Percentiles rank a stretch among this genome's conserved stretches.
These are phyloP conservation scores for Leishmania mexicana DNA, from an alignment of 208 protist genomes.

Conservation along the genomic window DNA sequence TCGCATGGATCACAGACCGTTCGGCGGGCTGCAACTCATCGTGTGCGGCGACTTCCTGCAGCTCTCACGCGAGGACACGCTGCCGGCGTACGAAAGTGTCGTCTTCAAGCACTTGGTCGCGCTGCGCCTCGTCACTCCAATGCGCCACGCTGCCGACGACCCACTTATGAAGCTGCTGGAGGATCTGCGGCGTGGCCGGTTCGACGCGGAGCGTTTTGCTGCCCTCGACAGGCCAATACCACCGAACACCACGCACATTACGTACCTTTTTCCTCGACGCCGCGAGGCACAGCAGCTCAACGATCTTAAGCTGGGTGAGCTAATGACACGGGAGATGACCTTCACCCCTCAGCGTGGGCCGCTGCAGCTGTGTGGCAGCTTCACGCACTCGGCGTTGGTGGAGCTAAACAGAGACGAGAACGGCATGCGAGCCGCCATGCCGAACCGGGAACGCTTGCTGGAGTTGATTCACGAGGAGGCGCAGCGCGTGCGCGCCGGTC, in stretches of 20 bases:
- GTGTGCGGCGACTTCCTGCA: slow-evolving; percentile 94
- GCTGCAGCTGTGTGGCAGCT: slow-evolving; percentile 68
- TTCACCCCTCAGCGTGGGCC: slow-evolving; percentile 80
- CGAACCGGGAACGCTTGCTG: slow-evolving; percentile 39
- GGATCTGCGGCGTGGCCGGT: slow-evolving; percentile 62
- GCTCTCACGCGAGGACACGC: slow-evolving; percentile 55
- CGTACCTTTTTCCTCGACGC: slow-evolving; percentile 82
- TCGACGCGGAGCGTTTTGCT: slow-evolving; percentile 45
- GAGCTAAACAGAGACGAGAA: slow-evolving; percentile 30
- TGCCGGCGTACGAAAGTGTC: slow-evolving; percentile 60
- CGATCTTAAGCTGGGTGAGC: slow-evolving; percentile 64
- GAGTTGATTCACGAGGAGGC: slow-evolving; percentile 33
- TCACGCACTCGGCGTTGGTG: slow-evolving; percentile 63
- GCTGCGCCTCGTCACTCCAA: slow-evolving; percentile 75
- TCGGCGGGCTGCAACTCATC: slow-evolving; percentile 93
- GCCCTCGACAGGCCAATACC: slow-evolving; percentile 65
- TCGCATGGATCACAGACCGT: slow-evolving; percentile 60
- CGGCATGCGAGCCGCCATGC: slow-evolving; percentile 20
- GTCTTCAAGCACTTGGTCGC: slow-evolving; percentile 63
- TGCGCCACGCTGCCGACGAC: slow-evolving; percentile 68
- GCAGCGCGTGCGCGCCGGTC: background rate
- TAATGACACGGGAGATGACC: slow-evolving; percentile 60
- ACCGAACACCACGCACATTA: slow-evolving; percentile 50
- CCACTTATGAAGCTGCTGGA: slow-evolving; percentile 61
- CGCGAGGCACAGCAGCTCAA: slow-evolving; percentile 80